Base-by-base conservation (phyloP, 768 basidiomycete species). In the Rhodotorula babjevae region DNA sequence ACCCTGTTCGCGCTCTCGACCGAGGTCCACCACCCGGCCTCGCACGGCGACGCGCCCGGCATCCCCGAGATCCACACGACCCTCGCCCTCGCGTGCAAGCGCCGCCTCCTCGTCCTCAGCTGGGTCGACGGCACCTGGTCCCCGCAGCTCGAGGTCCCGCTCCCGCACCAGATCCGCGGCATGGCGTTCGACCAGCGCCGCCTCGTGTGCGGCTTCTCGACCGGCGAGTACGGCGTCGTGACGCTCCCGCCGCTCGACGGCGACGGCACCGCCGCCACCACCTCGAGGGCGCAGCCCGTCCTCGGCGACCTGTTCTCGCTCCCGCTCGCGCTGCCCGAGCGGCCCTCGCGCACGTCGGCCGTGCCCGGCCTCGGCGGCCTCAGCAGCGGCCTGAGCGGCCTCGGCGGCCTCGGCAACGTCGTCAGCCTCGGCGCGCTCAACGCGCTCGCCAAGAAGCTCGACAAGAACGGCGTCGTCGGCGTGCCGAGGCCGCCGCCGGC, bases 141-240 rank as follows among this genome's bases (percentile, higher is more conserved):
- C 50, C 59, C 71, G 12, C 72, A 61, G 16, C 29, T 47, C 90
- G 95, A 98, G 85, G 83, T 87, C 7, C 77, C 84, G 0, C 84
- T 97, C 8, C 90, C 94, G 21, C 95, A 98, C 79, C 93, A 93
- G 16, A 89, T 96, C n/a, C 87, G 96, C 53, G 84, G 86, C 0
- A 88, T 96, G 62, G 84, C 88, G 5, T 94, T 97, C 79, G 56
- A 42, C 18, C 27, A 10, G 14, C 31, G 61, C 46, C n/a, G 58
- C 36, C 44, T 86, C 16, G 89, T 89, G 75, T 87, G 93, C 73
- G 91, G 89, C 0, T 93, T 93, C 80, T 87, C 90, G n/a, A 84
- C 87, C 0, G 87, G 89, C 0, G 90, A 90, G 74, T 87, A 89
- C 79, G 89, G 88, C 8, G 66, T 67, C 64, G 61, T 77, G 14